Conservation (phyloP, 2,329 filamentous ascomycete genomes). For the Neopestalotiopsis sp. region DNA sequence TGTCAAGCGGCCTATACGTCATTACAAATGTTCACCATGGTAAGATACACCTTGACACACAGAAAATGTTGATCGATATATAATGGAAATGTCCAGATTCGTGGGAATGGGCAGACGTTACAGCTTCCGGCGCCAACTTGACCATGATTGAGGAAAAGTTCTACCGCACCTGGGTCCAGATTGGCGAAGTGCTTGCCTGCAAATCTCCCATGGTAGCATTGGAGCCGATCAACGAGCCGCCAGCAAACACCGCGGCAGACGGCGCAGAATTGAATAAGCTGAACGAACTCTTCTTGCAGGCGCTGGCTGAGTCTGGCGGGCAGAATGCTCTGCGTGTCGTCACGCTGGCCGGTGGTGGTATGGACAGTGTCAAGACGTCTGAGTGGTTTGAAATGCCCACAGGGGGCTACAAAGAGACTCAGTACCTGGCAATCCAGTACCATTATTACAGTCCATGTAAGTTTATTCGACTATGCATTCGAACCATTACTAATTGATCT, state of each 20-base stretch:
- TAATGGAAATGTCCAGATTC: conserved; percentile 45
- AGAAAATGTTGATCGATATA: background rate
- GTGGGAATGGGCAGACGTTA: conserved; percentile 63
- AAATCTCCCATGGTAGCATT: conserved; percentile 60
- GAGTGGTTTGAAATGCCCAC: conserved; percentile 57
- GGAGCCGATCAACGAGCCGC: conserved; percentile 66
- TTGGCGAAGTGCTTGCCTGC: conserved; percentile 58
- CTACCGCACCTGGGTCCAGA: conserved; percentile 62
- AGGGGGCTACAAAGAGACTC: conserved; percentile 53
- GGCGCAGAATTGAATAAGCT: conserved; percentile 58
- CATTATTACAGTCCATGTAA: conserved; percentile 63
- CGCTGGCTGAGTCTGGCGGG: conserved; percentile 58
- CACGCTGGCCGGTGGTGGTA: conserved; percentile 56
- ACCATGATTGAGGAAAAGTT: conserved; percentile 62
- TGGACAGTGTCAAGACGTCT: conserved; percentile 58
- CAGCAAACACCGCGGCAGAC: conserved; percentile 55
- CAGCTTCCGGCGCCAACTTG: conserved; percentile 49
- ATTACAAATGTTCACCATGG: conserved; percentile 64
- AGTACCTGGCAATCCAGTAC: conserved; percentile 60
- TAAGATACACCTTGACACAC: conserved; percentile 18
- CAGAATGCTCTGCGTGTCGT: conserved; percentile 62
- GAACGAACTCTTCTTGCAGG: conserved; percentile 61
- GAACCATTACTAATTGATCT: background rate
- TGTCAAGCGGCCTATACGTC: conserved; percentile 54
- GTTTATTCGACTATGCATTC: background rate